Evolutionary conservation across 2,329 filamentous ascomycete species (phyloP), one percentile per base, ranked within the genome.

Genomic region (Fusarium sp.): DNA sequence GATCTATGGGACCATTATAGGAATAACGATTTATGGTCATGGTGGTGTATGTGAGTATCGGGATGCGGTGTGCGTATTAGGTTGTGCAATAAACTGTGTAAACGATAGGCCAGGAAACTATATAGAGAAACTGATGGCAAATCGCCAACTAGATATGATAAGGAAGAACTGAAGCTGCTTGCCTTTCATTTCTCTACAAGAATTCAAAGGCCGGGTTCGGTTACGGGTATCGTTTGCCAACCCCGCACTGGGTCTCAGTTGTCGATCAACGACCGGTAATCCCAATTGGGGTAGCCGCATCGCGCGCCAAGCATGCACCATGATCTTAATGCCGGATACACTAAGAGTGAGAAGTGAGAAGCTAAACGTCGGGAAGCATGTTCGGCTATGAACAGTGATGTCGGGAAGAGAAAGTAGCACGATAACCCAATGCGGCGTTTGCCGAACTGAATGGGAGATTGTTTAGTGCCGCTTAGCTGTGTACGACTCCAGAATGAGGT

Each of bases 1-100:
- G 66, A 54, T 73, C 68, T 16, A 73, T 40, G 6, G 71, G 70
- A 11, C 71, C 71, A n/a, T 49, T 65, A 49, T 73, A 73, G 9
- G 48, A 32, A 32, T 73, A 73, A 24, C 70, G 68, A 10, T 66
- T 40, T 12, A 72, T 38, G 34, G 63, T 22, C 67, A 69, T 65
- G 3, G n/a, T 46, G 45, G 11, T 25, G 18, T 38, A 20, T 40
- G 58, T 22, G 13, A n/a, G 4, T 29, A 29, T 20, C 8, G 29
- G 27, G 8, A 24, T 45, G 15, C 18, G 5, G 8, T 30, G 18
- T 9, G 24, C 12, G 34, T 38, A 38, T 18, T n/a, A 38, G 9
- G 18, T 11, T 38, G 9, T 38, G 18, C 34, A 6, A n/a, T 7
- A 38, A 11, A 38, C 34, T n/a, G 34, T 38, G 6, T 10, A 38